Evolutionary conservation across 768 basidiomycete species (phyloP).

Genomic region (Xanthoconium stramineum): DNA sequence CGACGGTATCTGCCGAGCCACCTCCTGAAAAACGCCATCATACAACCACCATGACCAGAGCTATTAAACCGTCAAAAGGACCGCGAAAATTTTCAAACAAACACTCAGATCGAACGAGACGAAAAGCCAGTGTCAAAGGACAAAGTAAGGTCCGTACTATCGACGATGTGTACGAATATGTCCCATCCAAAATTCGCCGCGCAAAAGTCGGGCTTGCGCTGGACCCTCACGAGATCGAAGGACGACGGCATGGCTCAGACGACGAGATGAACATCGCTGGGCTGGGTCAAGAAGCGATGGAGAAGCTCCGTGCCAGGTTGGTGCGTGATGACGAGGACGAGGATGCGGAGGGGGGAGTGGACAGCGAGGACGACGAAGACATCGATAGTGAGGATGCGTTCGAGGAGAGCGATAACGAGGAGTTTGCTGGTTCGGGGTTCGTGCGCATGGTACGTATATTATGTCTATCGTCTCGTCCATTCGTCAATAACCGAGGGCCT

Average conservation of each 20-base stretch:
- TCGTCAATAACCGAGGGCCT: neutral
- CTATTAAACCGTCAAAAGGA: constrained; percentile 14
- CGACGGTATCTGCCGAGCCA: constrained; percentile 6
- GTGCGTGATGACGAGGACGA: constrained; percentile 52
- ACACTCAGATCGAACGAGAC: constrained; percentile 49
- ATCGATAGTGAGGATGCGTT: constrained; percentile 83
- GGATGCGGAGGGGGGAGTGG: constrained; percentile 41
- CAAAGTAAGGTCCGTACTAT: constrained; percentile 29
- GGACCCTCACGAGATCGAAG: constrained; percentile 50
- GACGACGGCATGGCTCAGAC: constrained; percentile 31
- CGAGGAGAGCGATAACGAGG: constrained; percentile 78
- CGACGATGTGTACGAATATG: constrained; percentile 65
- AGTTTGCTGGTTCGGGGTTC: constrained; percentile 61
- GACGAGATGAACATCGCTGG: constrained; percentile 39
- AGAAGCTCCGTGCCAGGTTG: constrained; percentile 43
- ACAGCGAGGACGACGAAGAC: constrained; percentile 77
- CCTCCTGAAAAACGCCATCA: neutral
- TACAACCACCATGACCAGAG: constrained; percentile 15
- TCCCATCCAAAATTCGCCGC: constrained; percentile 46
- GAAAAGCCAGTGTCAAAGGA: constrained; percentile 29
- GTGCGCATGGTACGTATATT: constrained; percentile 15
- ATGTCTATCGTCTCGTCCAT: neutral
- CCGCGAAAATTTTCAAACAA: constrained; percentile 10
- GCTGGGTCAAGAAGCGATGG: constrained; percentile 26
- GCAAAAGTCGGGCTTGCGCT: constrained; percentile 52